Base-by-base conservation (phyloP, 2,329 filamentous ascomycete genomes). In the Aureobasidium sp. region DNA sequence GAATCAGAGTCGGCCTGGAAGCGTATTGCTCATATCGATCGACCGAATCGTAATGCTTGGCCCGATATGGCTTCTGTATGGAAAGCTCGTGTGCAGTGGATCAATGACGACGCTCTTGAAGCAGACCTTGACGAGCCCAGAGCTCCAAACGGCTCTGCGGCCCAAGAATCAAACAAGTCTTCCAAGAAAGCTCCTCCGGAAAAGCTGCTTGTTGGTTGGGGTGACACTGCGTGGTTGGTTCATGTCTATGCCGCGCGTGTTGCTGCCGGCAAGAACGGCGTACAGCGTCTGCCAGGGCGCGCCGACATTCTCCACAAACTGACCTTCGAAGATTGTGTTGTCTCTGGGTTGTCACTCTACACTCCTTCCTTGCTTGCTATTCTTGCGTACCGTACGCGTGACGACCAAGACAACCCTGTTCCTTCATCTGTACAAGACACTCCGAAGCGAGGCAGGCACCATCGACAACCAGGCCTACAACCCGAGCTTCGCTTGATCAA, bases 261-360 rank as follows among this genome's bases (percentile, higher is more conserved):
- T 51, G 88, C 85, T 36, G 9, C 55, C 14, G 55, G 55, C 11
- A 89, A 85, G 70, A 79, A 87, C 69, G 84, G 81, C 37, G 86
- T 87, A 55, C 87, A 91, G 70, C 86, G 82, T 70, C 87, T 84
- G 51, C 83, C 88, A 68, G 93, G 91, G 34, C 87, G 86, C 68
- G 92, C 91, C 55, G 91, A 97, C 72, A 93, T 97, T 72, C 86
- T 91, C 65, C 95, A 96, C 76, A 92, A 82, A 89, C 82, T 97
- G 76, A 89, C 91, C 71, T 96, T 81, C 68, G 74, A 94, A 76
- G 94, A 99, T 78, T 97, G 94, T 80, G 91, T 96, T 74, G 91
- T 99, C 79, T 96, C 94, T 73, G 94, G 94, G 70, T 88, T 99
- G 75, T 95, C 93, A 67, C 82, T 99, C 76, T 97, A 97, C 85